Conservation (phyloP, 805 yeast species). For the Metschnikowia cerradonensis region DNA sequence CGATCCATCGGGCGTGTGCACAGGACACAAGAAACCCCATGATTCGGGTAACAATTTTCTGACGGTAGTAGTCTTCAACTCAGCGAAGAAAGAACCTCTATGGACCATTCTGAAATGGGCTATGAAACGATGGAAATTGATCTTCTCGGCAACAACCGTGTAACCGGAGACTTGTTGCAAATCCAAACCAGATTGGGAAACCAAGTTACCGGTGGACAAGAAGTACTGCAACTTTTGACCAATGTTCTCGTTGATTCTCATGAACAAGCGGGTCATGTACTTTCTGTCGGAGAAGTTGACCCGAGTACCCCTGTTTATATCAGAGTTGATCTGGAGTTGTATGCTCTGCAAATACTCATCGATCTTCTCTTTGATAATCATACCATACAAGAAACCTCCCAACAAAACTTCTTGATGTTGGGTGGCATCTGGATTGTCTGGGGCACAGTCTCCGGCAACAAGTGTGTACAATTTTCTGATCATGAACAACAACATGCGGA, state of each 20-base stretch:
- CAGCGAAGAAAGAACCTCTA: constrained; percentile 98
- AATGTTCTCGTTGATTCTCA: constrained; percentile 83
- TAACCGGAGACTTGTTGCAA: constrained; percentile 97
- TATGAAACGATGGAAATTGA: constrained; percentile 92
- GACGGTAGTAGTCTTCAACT: constrained; percentile 94
- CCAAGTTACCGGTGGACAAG: constrained; percentile 93
- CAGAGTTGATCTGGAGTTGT: constrained; percentile 69
- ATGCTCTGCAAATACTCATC: constrained; percentile 84
- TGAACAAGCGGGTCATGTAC: constrained; percentile 74
- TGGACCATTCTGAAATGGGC: constrained; percentile 99
- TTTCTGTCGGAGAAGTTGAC: constrained; percentile 81
- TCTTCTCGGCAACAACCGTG: constrained; percentile 98
- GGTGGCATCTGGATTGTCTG: constrained; percentile 98
- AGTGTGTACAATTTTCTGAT: constrained; percentile 89
- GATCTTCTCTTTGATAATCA: constrained; percentile 93
- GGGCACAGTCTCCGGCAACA: constrained; percentile 94
- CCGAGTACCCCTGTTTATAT: constrained; percentile 73
- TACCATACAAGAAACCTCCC: constrained; percentile 95
- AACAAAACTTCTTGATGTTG: constrained; percentile 96
- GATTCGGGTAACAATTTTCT: constrained; percentile 95
- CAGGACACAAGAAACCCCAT: constrained; percentile 99
- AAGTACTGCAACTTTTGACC: constrained; percentile 94
- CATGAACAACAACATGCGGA: constrained; percentile 86
- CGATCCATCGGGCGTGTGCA: constrained; percentile 98
- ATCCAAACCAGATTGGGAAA: constrained; percentile 95